A percentile compares a stretch with the other conserved stretches of the same genome.
phyloP scores from a whole-genome alignment of 2,329 filamentous ascomycete species.

The Trichoderma semiorbis region DNA sequence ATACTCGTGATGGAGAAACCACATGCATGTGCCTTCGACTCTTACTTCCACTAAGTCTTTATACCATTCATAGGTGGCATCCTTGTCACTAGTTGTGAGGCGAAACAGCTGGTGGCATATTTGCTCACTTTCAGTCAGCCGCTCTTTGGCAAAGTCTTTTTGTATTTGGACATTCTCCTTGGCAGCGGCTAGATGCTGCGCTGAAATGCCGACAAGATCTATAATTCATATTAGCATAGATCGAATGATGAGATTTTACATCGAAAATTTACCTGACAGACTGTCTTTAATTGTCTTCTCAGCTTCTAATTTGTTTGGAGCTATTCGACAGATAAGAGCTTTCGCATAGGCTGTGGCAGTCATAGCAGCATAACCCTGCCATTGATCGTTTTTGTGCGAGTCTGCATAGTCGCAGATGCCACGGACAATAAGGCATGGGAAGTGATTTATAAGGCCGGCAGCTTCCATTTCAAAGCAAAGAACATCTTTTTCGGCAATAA shows the following conservation, averaged over 20 bases:
- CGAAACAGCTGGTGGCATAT: neutral
- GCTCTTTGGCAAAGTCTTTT: neutral
- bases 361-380: neutral
- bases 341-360: neutral
- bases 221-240: neutral
- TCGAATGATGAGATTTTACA: neutral
- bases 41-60: neutral
- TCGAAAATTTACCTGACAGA: neutral
- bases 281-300: neutral
- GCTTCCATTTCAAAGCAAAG: neutral
- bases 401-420: neutral
- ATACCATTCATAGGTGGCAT: neutral
- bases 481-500: fast-evolving
- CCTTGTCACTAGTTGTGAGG: neutral
- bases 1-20: neutral
- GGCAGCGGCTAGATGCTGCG: neutral
- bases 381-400: neutral
- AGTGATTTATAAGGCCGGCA: neutral
- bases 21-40: neutral
- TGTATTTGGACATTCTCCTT: neutral
- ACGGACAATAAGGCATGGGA: neutral
- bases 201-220: neutral
- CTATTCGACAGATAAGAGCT: neutral
- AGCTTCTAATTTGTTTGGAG: neutral
- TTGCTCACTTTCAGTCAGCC: neutral